A percentile compares a stretch with the other conserved stretches of the same genome.
Evolutionary conservation across 768 basidiomycete species (phyloP).

Genomic region (Tulasnella sp.): DNA sequence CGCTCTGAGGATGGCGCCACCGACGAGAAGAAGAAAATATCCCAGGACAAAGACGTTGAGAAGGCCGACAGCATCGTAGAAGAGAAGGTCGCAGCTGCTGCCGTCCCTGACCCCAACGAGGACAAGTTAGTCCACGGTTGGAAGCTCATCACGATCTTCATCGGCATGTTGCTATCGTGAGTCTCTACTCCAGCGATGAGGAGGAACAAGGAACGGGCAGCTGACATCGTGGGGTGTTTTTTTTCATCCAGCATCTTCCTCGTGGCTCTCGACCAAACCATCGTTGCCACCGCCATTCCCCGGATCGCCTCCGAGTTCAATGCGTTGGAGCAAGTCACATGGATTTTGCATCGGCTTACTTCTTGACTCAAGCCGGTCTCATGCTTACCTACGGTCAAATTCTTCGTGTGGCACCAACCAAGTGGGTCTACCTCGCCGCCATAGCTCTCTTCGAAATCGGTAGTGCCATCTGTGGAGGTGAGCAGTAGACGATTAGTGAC

Average conservation of each 20-base stretch:
- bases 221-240: not conserved
- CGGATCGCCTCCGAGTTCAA: constrained; percentile 33
- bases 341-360: constrained; percentile 36
- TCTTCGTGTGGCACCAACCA: constrained; percentile 40
- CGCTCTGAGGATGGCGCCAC: not conserved
- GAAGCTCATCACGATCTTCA: constrained; percentile 22
- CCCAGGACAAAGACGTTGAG: not conserved
- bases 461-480: constrained; percentile 46
- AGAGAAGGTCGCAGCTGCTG: not conserved
- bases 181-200: not conserved
- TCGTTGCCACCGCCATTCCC: constrained; percentile 33
- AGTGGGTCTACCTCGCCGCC: constrained; percentile 41
- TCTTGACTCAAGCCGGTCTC: constrained; percentile 35
- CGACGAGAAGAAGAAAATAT: constrained; percentile 14
- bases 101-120: not conserved
- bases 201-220: not conserved
- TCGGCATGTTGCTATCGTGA: constrained; percentile 17
- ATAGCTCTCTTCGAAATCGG: constrained; percentile 52
- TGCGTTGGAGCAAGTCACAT: constrained; percentile 34
- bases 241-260: constrained; percentile 26
- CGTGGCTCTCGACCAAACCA: constrained; percentile 34
- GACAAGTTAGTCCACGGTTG: not conserved
- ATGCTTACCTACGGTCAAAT: constrained; percentile 36
- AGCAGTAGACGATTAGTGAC: no score
- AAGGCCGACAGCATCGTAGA: not conserved